These are phyloP conservation scores for Filobasidium floriforme DNA, from an alignment of 768 basidiomycete species.

Conservation along the genomic window DNA sequence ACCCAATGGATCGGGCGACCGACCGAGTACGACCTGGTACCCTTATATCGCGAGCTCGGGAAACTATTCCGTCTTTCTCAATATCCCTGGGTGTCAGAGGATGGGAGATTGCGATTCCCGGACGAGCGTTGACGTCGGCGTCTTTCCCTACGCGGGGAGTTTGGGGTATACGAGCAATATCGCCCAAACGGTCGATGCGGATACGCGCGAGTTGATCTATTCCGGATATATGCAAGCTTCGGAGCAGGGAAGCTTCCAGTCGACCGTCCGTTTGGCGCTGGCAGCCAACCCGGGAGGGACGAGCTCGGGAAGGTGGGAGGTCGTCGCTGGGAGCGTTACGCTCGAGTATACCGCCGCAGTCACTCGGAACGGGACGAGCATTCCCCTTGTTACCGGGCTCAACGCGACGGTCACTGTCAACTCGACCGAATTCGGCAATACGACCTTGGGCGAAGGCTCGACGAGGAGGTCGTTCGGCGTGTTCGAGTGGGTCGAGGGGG, in stretches of 20 bases:
- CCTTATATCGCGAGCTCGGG: constrained; percentile 89
- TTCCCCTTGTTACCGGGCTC: constrained; percentile 34
- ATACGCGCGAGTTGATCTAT: constrained; percentile 62
- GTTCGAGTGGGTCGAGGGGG: constrained; percentile 62
- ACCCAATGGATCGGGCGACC: constrained; percentile 52
- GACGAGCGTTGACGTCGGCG: constrained; percentile 71
- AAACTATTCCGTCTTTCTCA: constrained; percentile 71
- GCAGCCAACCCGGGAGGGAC: constrained; percentile 58
- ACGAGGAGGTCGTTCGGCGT: constrained; percentile 52
- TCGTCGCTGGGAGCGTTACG: constrained; percentile 72
- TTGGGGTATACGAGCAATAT: constrained; percentile 62
- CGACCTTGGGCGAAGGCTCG: not conserved
- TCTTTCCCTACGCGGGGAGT: constrained; percentile 67
- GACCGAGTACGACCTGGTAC: constrained; percentile 79
- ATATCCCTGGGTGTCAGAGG: constrained; percentile 75
- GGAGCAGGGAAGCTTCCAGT: constrained; percentile 57
- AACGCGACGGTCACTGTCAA: constrained; percentile 35
- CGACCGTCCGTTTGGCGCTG: constrained; percentile 67
- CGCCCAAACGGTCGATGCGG: constrained; percentile 62
- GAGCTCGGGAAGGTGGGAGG: constrained; percentile 59
- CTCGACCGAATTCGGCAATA: not conserved
- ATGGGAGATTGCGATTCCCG: constrained; percentile 72
- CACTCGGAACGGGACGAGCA: constrained; percentile 22
- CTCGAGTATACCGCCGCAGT: constrained; percentile 13
- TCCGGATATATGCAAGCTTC: constrained; percentile 74